Evolutionary conservation across 148 eudicot species (phyloP), one percentile per base, ranked within the genome.

Genomic region (Linanthus parryae): DNA sequence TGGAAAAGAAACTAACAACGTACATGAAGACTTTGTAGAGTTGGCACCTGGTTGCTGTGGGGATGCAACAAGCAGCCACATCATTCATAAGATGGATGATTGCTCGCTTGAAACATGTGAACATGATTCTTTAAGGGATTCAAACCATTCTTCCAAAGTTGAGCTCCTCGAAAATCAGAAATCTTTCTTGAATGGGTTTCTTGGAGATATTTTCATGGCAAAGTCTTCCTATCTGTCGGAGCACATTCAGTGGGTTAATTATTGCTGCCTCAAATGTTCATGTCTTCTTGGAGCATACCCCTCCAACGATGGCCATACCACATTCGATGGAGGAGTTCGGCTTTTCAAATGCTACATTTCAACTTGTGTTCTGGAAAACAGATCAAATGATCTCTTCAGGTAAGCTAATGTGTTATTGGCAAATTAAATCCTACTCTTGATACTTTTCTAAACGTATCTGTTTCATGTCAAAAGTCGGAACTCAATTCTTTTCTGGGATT

Each of bases 301-400:
- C 39, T 66, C 78, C 52, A 61, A 42, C 37, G 62, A 70, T 44
- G 66, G 70, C 52, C 17, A 52, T 63, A 64, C 67, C 50, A 74
- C 90, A 40, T 65, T 79, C 61, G 96, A 92, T 72, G 83, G 87
- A 35, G 88, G 96, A 30, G 61, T 92, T 74, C 89, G 88, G 18
- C 64, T 92, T 22, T 85, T 84, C 43, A 92, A 92, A 51, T 79
- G 91, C 64, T 72, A 57, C 72, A 80, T 88, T 30, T 84, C 96
- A 12, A 73, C 83, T 65, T 69, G 79, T 67, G 58, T 80, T 54
- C 71, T 88, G 15, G 63, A 62, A 21, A 58, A 49, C 62, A 59
- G 64, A 50, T 67, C 73, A 3, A 52, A 66, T 54, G 83, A 78
- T 61, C 17, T 74, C 39, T 87, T 88, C 61, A 73, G 91, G 99